Base-by-base conservation (phyloP, 495 filamentous ascomycete genomes). In the Choiromyces venosus region DNA sequence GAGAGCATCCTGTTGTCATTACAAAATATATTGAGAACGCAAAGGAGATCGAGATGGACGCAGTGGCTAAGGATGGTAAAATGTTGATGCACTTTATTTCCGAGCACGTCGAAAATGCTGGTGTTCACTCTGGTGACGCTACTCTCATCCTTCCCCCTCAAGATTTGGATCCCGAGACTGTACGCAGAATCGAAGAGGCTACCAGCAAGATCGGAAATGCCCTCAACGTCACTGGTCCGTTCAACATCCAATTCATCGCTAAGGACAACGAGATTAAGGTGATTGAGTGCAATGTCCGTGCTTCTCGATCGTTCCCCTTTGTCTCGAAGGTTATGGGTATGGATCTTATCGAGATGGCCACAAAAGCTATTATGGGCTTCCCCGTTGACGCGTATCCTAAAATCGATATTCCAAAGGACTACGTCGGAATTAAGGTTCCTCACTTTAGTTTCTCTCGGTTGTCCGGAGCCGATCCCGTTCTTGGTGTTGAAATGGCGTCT, bases 221-320 rank as follows among this genome's bases (percentile, higher is more conserved):
- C 37, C 88, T 99, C 35, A 97, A 98, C 79, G 91, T 99, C 66
- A 98, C 95, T 56, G 95, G 95, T 65, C 95, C 95, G 33, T 97
- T 90, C 87, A 99, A 99, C 84, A 99, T 99, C 74, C 95, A 99
- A 83, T 99, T 99, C 84, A 99, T 99, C 78, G 95, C 95, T 69
- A 99, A 99, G 85, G 93, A 98, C 83, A 97, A 98, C 81, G 95
- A 97, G 78, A 98, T 99, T 84, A 99, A 98, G 86, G 95, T 99
- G 74, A 99, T 99, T 75, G 95, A 99, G 84, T 99, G 95, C 84
- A 99, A 99, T 80, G 95, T 98, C 61, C 89, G 95, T 68, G 95
- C 95, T 29, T 97, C 95, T 64, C 88, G 95, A 67, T 97, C 94
- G 1, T 98, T 98, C 86, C 95, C 95, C 38, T 99, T 99, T 82